These are phyloP conservation scores for Hagleromyces aurorensis DNA, from an alignment of 805 yeast species.

Conservation along the genomic window DNA sequence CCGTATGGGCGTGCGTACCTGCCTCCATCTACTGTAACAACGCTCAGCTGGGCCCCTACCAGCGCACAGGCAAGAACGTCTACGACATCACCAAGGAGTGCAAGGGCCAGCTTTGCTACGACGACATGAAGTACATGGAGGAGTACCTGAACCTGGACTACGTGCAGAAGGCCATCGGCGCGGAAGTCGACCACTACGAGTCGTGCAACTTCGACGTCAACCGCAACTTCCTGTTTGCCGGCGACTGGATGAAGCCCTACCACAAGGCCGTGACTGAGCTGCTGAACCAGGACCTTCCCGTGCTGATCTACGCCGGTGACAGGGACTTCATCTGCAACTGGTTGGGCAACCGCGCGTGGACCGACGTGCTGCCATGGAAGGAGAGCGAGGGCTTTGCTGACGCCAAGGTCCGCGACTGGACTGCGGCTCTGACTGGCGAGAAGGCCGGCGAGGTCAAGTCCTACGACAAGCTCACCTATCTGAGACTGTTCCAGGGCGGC, in stretches of 20 bases:
- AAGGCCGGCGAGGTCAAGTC: constrained; percentile 64
- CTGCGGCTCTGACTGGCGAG: constrained; percentile 34
- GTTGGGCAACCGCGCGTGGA: constrained; percentile 90
- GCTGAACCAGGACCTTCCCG: constrained; percentile 68
- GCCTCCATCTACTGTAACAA: constrained; percentile 87
- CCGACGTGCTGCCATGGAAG: constrained; percentile 63
- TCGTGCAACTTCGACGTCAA: constrained; percentile 74
- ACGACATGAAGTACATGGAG: constrained; percentile 67
- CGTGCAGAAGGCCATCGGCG: constrained; percentile 80
- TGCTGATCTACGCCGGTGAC: constrained; percentile 89
- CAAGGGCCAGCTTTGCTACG: constrained; percentile 72
- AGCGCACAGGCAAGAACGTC: constrained; percentile 79
- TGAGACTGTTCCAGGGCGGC: constrained; percentile 83
- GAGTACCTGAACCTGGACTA: constrained; percentile 67
- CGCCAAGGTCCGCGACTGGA: constrained; percentile 41
- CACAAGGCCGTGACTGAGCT: constrained; percentile 65
- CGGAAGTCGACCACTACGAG: constrained; percentile 71
- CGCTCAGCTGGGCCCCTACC: constrained; percentile 73
- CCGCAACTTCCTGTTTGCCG: constrained; percentile 73
- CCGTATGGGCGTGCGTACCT: constrained; percentile 82
- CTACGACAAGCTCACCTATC: constrained; percentile 64
- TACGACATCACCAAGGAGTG: constrained; percentile 84
- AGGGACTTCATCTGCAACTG: constrained; percentile 95
- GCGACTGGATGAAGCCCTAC: constrained; percentile 91
- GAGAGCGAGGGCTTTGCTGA: constrained; percentile 46